phyloP scores from a whole-genome alignment of 305 asterid species.

The Ilex paraguariensis region DNA sequence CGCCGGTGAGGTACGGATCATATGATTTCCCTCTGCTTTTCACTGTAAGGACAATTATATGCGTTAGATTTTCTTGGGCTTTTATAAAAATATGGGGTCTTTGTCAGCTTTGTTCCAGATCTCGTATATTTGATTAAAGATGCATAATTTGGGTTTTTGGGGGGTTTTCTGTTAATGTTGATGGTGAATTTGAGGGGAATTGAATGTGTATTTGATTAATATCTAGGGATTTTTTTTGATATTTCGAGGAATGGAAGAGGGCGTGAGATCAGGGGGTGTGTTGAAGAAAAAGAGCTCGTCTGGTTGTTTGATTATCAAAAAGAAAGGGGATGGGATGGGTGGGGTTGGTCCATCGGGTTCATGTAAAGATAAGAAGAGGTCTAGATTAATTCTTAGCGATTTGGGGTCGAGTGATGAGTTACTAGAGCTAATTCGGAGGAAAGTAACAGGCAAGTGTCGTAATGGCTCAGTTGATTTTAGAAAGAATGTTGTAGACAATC shows the following conservation, averaged over 20 bases:
- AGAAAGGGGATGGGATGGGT: slow-evolving; percentile 46
- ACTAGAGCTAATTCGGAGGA: slow-evolving; percentile 47
- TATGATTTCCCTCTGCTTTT: slow-evolving; percentile 5
- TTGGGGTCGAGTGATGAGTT: slow-evolving; percentile 68
- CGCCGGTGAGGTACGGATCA: background rate
- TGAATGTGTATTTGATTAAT: slow-evolving; percentile 24
- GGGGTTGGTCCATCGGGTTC: slow-evolving; percentile 27
- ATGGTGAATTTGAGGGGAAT: slow-evolving; percentile 29
- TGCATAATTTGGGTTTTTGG: slow-evolving; percentile 6
- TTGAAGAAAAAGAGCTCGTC: slow-evolving; percentile 87
- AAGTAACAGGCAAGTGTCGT: slow-evolving; percentile 35
- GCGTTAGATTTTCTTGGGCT: background rate
- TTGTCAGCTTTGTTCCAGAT: slow-evolving; percentile 43
- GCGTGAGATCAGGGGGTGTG: slow-evolving; percentile 72
- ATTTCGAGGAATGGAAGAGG: slow-evolving; percentile 49
- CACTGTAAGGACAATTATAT: slow-evolving; percentile 12
- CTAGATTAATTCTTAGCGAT: slow-evolving; percentile 39
- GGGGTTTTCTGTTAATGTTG: slow-evolving; percentile 14
- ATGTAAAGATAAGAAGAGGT: slow-evolving; percentile 51
- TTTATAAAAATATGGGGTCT: slow-evolving; percentile 18
- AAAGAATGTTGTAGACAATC: slow-evolving; percentile 31
- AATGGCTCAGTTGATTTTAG: slow-evolving; percentile 18
- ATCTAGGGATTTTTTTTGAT: slow-evolving; percentile 22
- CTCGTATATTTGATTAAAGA: slow-evolving; percentile 23
- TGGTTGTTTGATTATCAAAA: slow-evolving; percentile 82